Percentiles rank a stretch among this genome's conserved stretches.
phyloP scores from a whole-genome alignment of 2,329 filamentous ascomycete species.

The Hymenoscyphus fraxineus region DNA sequence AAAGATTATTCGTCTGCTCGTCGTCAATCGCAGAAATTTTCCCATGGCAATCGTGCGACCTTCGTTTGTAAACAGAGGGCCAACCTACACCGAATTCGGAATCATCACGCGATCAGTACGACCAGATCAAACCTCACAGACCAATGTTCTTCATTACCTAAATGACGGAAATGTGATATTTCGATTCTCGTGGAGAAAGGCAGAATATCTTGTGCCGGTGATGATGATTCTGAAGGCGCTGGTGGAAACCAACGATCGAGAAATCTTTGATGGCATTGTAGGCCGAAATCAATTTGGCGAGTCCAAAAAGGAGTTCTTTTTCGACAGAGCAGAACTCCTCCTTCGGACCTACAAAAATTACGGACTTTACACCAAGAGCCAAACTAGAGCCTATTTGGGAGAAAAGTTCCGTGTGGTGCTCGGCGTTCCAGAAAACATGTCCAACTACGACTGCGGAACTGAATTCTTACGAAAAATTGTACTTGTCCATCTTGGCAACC shows the following conservation, averaged over 20 bases:
- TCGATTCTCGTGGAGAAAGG: conserved; percentile 96
- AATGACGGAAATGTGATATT: conserved; percentile 95
- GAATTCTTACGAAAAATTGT: conserved; percentile 90
- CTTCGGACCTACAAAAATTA: conserved; percentile 93
- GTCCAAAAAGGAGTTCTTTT: conserved; percentile 84
- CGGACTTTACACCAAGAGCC: conserved; percentile 72
- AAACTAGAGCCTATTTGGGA: conserved; percentile 83
- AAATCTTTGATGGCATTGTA: conserved; percentile 92
- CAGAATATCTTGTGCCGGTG: conserved; percentile 91
- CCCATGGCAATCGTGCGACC: conserved; percentile 90
- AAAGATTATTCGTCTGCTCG: conserved; percentile 89
- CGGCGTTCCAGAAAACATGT: conserved; percentile 76
- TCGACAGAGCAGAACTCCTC: conserved; percentile 87
- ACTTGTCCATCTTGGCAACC: conserved; percentile 83
- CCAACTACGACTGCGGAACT: conserved; percentile 82
- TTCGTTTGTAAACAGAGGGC: conserved; percentile 83
- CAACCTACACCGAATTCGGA: conserved; percentile 83
- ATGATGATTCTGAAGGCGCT: conserved; percentile 97
- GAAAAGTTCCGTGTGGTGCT: conserved; percentile 88
- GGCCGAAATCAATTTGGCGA: conserved; percentile 73
- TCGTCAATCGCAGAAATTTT: conserved; percentile 87
- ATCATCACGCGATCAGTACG: conserved; percentile 88
- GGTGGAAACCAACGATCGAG: conserved; percentile 91
- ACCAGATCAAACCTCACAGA: conserved; percentile 97
- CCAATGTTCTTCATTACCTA: conserved; percentile 93